These are phyloP conservation scores for Parascedosporium putredinis DNA, from an alignment of 2,329 filamentous ascomycete genomes.

Conservation along the genomic window DNA sequence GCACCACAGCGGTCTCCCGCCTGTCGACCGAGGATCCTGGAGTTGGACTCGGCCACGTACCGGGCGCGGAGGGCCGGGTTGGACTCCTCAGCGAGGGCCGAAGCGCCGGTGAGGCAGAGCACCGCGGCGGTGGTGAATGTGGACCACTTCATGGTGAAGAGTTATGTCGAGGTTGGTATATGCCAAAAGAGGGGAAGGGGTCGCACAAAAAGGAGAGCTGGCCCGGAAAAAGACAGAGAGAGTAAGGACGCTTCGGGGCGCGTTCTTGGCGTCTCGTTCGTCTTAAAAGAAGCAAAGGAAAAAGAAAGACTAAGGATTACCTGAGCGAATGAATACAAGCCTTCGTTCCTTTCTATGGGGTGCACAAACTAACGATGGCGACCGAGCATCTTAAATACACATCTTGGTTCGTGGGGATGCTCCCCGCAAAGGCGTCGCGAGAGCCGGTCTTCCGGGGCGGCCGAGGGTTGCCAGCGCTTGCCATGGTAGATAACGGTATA, in stretches of 20 bases:
- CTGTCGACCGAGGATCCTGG: background rate
- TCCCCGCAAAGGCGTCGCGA: background rate
- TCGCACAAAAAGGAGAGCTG: no score
- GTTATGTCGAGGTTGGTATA: no score
- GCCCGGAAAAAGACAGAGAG: no score
- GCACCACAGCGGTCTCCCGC: background rate
- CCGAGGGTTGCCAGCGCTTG: background rate
- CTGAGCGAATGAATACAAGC: background rate
- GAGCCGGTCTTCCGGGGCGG: background rate
- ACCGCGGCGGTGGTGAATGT: background rate
- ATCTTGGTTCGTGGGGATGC: no score
- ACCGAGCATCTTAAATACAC: background rate
- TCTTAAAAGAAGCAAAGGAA: no score
- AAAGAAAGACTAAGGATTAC: background rate
- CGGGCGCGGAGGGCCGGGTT: background rate
- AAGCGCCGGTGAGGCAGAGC: background rate
- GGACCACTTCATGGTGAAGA: background rate
- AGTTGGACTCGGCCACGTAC: background rate
- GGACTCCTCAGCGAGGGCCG: background rate
- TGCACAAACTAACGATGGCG: background rate
- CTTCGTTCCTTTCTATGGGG: background rate
- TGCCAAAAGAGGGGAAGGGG: no score
- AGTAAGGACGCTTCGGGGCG: no score
- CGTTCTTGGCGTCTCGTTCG: no score
- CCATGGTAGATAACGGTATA: background rate